A percentile compares a stretch with the other conserved stretches of the same genome.
phyloP scores from a whole-genome alignment of 164 flowering plant genomes.

The Euptelea pleiosperma region DNA sequence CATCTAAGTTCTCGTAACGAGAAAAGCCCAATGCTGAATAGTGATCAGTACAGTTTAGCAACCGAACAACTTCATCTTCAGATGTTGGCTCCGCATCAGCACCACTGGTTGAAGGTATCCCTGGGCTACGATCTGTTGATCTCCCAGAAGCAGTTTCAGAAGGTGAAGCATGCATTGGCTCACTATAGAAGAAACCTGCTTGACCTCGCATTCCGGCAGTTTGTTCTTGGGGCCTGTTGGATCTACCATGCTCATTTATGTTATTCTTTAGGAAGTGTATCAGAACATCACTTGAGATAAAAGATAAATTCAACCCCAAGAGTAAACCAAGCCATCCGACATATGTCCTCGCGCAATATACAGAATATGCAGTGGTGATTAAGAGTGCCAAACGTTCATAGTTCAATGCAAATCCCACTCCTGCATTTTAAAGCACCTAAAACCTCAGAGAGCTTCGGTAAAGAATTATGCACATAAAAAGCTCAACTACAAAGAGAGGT shows the following conservation, averaged over 20 bases:
- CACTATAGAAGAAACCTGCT: constrained; percentile 37
- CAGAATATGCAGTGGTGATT: constrained; percentile 60
- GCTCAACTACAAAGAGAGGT: constrained; percentile 3
- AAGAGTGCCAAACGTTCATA: constrained; percentile 72
- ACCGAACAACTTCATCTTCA: constrained; percentile 86
- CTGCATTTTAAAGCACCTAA: constrained; percentile 41
- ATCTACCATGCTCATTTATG: constrained; percentile 44
- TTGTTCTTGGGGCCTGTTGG: constrained; percentile 39
- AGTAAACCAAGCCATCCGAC: constrained; percentile 86
- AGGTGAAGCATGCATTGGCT: constrained; percentile 36
- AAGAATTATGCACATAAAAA: neutral
- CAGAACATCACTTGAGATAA: constrained; percentile 82
- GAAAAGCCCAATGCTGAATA: constrained; percentile 81
- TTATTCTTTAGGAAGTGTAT: constrained; percentile 63
- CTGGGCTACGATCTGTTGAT: constrained; percentile 59
- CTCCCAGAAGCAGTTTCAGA: constrained; percentile 42
- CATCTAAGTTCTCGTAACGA: constrained; percentile 66
- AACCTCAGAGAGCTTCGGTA: neutral
- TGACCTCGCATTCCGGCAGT: constrained; percentile 38
- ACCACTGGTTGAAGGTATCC: constrained; percentile 86
- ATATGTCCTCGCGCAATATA: constrained; percentile 71
- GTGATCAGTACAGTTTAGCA: constrained; percentile 82
- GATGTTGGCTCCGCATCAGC: constrained; percentile 71
- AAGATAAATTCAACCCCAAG: constrained; percentile 72
- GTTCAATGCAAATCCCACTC: constrained; percentile 52